Conservation (phyloP, 2,329 filamentous ascomycete genomes). For the Fusarium pseudograminearum region DNA sequence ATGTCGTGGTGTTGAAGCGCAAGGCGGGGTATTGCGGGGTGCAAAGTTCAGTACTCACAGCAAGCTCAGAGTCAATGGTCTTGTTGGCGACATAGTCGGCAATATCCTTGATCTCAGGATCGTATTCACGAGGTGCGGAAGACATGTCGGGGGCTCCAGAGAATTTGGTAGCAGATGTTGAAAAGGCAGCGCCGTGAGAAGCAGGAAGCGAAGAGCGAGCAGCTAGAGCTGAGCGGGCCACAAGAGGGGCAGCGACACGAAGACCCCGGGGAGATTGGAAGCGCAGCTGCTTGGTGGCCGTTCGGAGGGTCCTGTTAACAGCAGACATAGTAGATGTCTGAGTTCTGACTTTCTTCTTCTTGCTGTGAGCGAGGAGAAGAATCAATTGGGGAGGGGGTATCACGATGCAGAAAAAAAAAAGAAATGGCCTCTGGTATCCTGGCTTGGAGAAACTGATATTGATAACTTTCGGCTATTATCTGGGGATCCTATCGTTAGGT, state of each 20-base stretch:
- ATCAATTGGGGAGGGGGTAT: constrained; percentile 37
- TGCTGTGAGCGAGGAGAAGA: constrained; percentile 22
- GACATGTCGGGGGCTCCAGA: constrained; percentile 65
- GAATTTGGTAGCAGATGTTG: constrained; percentile 61
- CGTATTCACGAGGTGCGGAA: constrained; percentile 73
- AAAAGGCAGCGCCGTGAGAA: constrained; percentile 58
- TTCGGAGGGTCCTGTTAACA: constrained; percentile 66
- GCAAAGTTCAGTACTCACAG: constrained; percentile 70
- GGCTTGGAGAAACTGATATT: constrained; percentile 39
- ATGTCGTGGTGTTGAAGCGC: constrained; percentile 13
- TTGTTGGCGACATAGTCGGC: constrained; percentile 95
- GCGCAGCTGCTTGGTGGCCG: constrained; percentile 66
- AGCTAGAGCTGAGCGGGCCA: constrained; percentile 51
- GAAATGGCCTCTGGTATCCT: constrained; percentile 26
- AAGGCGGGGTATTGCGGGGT: constrained; percentile 44
- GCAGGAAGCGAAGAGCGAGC: constrained; percentile 53
- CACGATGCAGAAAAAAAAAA: constrained; percentile 22
- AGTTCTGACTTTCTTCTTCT: constrained; percentile 19
- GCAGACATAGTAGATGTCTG: constrained; percentile 60
- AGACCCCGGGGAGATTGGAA: constrained; percentile 55
- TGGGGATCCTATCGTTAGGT: constrained; percentile 8
- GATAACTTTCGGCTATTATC: constrained; percentile 46
- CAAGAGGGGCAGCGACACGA: constrained; percentile 54
- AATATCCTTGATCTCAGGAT: constrained; percentile 95
- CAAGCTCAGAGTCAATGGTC: constrained; percentile 89